Evolutionary conservation across 2,329 filamentous ascomycete genomes (phyloP).

Genomic region (Colletotrichum sp.): DNA sequence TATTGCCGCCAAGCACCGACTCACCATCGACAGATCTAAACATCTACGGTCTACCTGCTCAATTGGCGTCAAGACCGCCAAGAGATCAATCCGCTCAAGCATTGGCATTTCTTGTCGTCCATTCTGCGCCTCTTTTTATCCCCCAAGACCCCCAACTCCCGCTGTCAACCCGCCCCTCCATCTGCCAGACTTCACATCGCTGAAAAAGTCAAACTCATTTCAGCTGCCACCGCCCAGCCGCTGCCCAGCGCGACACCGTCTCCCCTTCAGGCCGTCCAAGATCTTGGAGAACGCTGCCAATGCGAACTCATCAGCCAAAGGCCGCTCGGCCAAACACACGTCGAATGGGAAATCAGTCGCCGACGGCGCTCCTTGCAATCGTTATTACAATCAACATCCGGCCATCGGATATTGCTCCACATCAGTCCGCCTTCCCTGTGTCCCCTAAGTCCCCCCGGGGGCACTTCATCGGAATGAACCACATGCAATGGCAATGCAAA

Average conservation of each 20-base stretch:
- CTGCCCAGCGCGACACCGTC: constrained; percentile 6
- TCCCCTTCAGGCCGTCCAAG: neutral
- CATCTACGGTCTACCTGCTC: neutral
- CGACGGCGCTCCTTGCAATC: neutral
- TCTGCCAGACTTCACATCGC: neutral
- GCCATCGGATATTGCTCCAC: neutral
- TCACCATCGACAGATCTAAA: neutral
- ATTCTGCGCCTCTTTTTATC: constrained; percentile 2
- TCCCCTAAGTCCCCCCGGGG: neutral
- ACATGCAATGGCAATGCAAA: constrained; percentile 4
- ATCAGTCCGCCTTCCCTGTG: neutral
- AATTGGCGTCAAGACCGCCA: neutral
- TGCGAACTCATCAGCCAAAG: neutral
- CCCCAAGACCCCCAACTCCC: neutral
- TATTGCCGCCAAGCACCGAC: neutral
- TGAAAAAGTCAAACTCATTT: neutral
- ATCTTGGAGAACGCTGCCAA: neutral
- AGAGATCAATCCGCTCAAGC: constrained; percentile 2
- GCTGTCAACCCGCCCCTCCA: neutral
- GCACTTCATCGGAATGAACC: neutral
- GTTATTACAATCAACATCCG: constrained; percentile 6
- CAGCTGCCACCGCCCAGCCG: constrained; percentile 3
- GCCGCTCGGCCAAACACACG: neutral
- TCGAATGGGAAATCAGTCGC: neutral
- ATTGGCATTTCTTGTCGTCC: constrained; percentile 17